These are phyloP conservation scores for Xerocomus spinulosus DNA, from an alignment of 768 basidiomycete species.

Conservation along the genomic window DNA sequence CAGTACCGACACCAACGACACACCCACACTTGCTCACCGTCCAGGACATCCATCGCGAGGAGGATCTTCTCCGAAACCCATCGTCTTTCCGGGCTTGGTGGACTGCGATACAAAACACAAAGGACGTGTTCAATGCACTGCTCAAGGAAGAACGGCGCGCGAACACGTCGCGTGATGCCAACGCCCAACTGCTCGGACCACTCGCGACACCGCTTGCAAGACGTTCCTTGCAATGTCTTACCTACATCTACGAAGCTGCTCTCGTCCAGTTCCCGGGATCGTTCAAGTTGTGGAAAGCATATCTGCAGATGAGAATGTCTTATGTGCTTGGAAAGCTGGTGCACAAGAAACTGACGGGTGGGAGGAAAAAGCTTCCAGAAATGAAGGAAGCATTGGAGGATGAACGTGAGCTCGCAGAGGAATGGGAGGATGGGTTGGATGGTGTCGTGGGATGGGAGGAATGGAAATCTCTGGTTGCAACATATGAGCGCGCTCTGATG, in stretches of 20 bases:
- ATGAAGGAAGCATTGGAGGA: slow-evolving; percentile 89
- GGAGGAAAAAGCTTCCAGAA: slow-evolving; percentile 87
- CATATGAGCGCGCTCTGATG: slow-evolving; percentile 90
- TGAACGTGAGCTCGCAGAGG: slow-evolving; percentile 70
- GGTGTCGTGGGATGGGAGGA: slow-evolving; percentile 93
- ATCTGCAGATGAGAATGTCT: slow-evolving; percentile 75
- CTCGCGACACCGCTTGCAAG: slow-evolving; percentile 71
- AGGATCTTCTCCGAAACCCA: slow-evolving; percentile 90
- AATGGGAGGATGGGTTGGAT: slow-evolving; percentile 86
- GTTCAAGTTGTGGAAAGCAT: slow-evolving; percentile 96
- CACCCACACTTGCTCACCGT: slow-evolving; percentile 71
- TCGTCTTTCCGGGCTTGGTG: slow-evolving; percentile 92
- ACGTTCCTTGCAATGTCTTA: slow-evolving; percentile 74
- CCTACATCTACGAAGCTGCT: slow-evolving; percentile 92
- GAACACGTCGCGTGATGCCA: slow-evolving; percentile 45
- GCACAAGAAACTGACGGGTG: slow-evolving; percentile 73
- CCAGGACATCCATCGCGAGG: slow-evolving; percentile 82
- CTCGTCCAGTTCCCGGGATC: slow-evolving; percentile 81
- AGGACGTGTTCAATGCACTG: slow-evolving; percentile 56
- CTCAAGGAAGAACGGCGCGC: slow-evolving; percentile 52
- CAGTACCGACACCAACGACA: slow-evolving; percentile 75
- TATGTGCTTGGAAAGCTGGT: slow-evolving; percentile 80
- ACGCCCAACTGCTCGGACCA: slow-evolving; percentile 65
- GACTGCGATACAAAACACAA: slow-evolving; percentile 72
- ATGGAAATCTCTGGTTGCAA: slow-evolving; percentile 85